These are phyloP conservation scores for Myxozyma vanderwaltii DNA, from an alignment of 805 yeast genomes.

Conservation along the genomic window DNA sequence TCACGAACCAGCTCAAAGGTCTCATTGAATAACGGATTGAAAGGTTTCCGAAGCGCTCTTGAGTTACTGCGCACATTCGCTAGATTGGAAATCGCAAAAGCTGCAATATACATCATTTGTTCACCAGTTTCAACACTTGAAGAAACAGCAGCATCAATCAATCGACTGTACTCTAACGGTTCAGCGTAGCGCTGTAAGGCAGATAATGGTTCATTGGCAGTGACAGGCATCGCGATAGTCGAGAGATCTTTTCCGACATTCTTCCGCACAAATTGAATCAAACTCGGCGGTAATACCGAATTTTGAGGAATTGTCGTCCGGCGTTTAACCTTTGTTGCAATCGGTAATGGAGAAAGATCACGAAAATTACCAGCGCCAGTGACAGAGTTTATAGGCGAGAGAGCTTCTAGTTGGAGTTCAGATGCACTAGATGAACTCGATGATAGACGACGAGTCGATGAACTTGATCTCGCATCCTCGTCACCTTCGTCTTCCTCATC, in stretches of 20 bases:
- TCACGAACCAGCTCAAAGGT: constrained; percentile 88
- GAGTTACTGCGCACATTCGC: constrained; percentile 73
- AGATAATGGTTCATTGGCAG: constrained; percentile 88
- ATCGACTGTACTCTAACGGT: constrained; percentile 68
- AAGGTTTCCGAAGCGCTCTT: constrained; percentile 83
- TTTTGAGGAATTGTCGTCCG: constrained; percentile 25
- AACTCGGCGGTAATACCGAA: constrained; percentile 73
- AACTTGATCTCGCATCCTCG: constrained; percentile 16
- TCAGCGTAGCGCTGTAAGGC: constrained; percentile 81
- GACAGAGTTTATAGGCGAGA: constrained; percentile 10
- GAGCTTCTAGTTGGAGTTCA: neutral
- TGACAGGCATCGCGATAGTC: constrained; percentile 84
- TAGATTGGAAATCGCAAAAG: constrained; percentile 77
- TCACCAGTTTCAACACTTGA: constrained; percentile 54
- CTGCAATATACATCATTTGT: constrained; percentile 62
- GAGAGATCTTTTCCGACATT: constrained; percentile 91
- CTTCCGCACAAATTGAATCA: constrained; percentile 76
- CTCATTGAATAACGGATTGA: constrained; percentile 92
- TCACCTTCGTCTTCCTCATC: constrained; percentile 33
- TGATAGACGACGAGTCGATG: constrained; percentile 12
- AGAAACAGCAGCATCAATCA: constrained; percentile 65
- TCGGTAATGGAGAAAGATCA: constrained; percentile 29
- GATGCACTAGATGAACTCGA: neutral
- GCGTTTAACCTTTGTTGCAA: constrained; percentile 11
- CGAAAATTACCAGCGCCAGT: neutral